Conservation (phyloP, 352 stramenopile species). For the Phytopythium chamaehyphon region DNA sequence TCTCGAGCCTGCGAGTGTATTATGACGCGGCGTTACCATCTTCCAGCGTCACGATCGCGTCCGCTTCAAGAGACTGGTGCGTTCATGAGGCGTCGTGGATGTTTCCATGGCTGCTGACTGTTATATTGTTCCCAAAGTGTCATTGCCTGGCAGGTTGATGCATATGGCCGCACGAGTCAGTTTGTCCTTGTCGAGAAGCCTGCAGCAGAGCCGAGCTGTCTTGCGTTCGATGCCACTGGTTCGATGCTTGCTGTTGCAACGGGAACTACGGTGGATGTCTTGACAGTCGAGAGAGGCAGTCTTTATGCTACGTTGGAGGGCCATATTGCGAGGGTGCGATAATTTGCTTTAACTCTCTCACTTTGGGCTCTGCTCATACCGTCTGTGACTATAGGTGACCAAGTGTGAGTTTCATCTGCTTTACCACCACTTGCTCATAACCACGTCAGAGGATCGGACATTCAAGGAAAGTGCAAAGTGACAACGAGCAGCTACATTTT, state of each 20-base stretch:
- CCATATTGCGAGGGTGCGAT: constrained; percentile 48
- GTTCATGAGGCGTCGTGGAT: background rate
- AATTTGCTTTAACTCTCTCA: background rate
- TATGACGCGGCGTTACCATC: constrained; percentile 6
- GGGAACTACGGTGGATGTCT: constrained; percentile 50
- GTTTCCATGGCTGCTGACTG: background rate
- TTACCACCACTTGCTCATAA: constrained; percentile 62
- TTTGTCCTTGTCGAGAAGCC: constrained; percentile 39
- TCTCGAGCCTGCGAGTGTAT: constrained; percentile 35
- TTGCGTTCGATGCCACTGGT: constrained; percentile 65
- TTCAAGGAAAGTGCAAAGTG: constrained; percentile 52
- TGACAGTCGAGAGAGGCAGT: constrained; percentile 43
- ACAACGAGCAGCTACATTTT: background rate
- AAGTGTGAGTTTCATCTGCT: constrained; percentile 71
- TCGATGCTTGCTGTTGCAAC: constrained; percentile 51
- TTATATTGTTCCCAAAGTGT: constrained; percentile 25
- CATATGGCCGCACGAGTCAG: constrained; percentile 20
- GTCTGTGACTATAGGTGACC: constrained; percentile 38
- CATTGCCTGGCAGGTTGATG: constrained; percentile 55
- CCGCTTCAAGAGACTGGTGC: constrained; percentile 65
- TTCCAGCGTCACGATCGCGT: constrained; percentile 32
- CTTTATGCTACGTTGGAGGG: constrained; percentile 68
- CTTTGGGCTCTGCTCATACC: background rate
- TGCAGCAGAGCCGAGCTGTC: constrained; percentile 29
- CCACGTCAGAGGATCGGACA: constrained; percentile 75